These are phyloP conservation scores for Rosa multiflora DNA, from an alignment of 306 rosid genomes.

Conservation along the genomic window DNA sequence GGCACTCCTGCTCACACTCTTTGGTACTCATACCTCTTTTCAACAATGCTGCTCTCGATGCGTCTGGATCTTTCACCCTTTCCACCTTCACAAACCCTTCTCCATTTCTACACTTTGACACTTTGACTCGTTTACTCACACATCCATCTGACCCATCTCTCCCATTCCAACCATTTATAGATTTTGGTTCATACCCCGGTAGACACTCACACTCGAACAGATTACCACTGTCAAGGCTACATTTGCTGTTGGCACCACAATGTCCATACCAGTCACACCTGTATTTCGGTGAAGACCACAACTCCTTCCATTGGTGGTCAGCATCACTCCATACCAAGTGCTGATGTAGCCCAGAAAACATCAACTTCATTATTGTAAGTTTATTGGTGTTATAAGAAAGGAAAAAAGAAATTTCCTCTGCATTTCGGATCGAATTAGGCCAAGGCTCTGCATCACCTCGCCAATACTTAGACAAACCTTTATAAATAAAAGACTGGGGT, in stretches of 20 bases:
- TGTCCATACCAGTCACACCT: slow-evolving; percentile 46
- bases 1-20: slow-evolving; percentile 41
- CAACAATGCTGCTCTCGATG: slow-evolving; percentile 26
- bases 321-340: not conserved
- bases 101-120: slow-evolving; percentile 39
- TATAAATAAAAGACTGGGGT: not conserved
- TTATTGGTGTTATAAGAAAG: not conserved
- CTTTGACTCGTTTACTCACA: slow-evolving; percentile 28
- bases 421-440: not conserved
- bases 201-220: slow-evolving; percentile 46
- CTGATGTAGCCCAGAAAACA: not conserved
- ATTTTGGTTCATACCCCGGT: slow-evolving; percentile 52
- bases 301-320: not conserved
- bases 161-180: slow-evolving; percentile 28
- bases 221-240: slow-evolving; percentile 30
- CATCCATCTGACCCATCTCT: slow-evolving; percentile 55
- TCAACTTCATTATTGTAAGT: not conserved
- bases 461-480: not conserved
- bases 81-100: slow-evolving; percentile 50
- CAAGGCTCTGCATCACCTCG: not conserved
- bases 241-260: slow-evolving; percentile 29
- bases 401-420: not conserved
- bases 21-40: slow-evolving; percentile 17
- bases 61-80: slow-evolving; percentile 48
- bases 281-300: slow-evolving; percentile 16